Conservation (phyloP, 345 rosid species). For the Ricinus communis region DNA sequence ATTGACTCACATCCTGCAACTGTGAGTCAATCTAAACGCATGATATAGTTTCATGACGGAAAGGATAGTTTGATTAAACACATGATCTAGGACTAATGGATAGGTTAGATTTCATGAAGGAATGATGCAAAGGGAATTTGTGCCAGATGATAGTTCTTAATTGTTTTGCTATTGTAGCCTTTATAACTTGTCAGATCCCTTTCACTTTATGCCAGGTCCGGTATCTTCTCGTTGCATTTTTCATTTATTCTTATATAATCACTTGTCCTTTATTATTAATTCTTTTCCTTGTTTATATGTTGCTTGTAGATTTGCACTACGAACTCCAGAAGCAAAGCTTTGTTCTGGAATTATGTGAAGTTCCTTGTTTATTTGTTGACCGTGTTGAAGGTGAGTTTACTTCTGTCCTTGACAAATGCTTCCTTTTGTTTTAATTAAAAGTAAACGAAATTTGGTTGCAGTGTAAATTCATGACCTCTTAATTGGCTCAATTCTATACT, state of each 20-base stretch:
- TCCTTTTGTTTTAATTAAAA: background rate
- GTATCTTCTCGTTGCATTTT: background rate
- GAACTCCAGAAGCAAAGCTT: background rate
- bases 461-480: background rate
- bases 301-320: background rate
- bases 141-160: constrained; percentile 59
- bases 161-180: background rate
- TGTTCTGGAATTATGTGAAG: constrained; percentile 5
- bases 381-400: background rate
- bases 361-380: background rate
- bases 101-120: constrained; percentile 64
- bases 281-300: background rate
- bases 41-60: no score
- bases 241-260: background rate
- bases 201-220: constrained; percentile 5
- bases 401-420: background rate
- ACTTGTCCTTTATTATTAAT: background rate
- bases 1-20: background rate
- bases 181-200: background rate
- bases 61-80: constrained; percentile 64
- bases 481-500: background rate
- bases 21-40: no score
- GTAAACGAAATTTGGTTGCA: background rate
- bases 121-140: constrained; percentile 62
- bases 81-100: constrained; percentile 53